These are phyloP conservation scores for Stachybotrys elegans DNA, from an alignment of 2,329 filamentous ascomycete species.

Conservation along the genomic window DNA sequence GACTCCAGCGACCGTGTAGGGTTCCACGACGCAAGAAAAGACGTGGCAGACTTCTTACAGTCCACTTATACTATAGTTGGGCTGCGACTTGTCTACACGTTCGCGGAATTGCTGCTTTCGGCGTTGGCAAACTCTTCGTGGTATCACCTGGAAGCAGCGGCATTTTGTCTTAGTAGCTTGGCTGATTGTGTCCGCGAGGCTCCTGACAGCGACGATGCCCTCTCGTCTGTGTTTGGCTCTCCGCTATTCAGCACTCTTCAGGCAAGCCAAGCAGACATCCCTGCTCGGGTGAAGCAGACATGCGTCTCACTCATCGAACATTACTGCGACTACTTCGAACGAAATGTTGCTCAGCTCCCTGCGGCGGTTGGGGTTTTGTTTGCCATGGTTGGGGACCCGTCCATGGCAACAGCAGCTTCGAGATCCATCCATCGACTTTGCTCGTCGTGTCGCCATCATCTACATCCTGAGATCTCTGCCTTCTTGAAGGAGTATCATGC, in stretches of 20 bases:
- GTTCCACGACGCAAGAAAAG: constrained; percentile 69
- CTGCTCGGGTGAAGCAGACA: constrained; percentile 60
- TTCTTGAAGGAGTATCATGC: constrained; percentile 68
- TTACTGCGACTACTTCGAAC: constrained; percentile 73
- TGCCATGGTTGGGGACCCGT: constrained; percentile 56
- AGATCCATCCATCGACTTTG: constrained; percentile 71
- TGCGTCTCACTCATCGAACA: constrained; percentile 66
- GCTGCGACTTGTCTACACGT: constrained; percentile 48
- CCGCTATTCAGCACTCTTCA: constrained; percentile 51
- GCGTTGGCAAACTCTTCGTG: constrained; percentile 45
- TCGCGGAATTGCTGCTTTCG: constrained; percentile 49
- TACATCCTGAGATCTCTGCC: constrained; percentile 61
- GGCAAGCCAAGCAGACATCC: constrained; percentile 47
- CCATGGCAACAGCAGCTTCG: constrained; percentile 63
- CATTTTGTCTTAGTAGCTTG: constrained; percentile 61
- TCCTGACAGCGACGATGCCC: constrained; percentile 49
- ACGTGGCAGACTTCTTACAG: constrained; percentile 74
- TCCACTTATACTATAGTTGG: constrained; percentile 62
- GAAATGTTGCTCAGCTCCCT: constrained; percentile 61
- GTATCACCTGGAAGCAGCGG: constrained; percentile 55
- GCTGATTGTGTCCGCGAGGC: constrained; percentile 61
- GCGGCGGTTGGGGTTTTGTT: constrained; percentile 72
- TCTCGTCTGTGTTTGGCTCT: constrained; percentile 58
- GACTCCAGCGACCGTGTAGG: constrained; percentile 62
- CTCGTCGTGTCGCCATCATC: constrained; percentile 64